A percentile compares a stretch with the other conserved stretches of the same genome.
These are phyloP conservation scores for Pseudocercospora macadamiae DNA, from an alignment of 2,329 filamentous ascomycete genomes.

Conservation along the genomic window DNA sequence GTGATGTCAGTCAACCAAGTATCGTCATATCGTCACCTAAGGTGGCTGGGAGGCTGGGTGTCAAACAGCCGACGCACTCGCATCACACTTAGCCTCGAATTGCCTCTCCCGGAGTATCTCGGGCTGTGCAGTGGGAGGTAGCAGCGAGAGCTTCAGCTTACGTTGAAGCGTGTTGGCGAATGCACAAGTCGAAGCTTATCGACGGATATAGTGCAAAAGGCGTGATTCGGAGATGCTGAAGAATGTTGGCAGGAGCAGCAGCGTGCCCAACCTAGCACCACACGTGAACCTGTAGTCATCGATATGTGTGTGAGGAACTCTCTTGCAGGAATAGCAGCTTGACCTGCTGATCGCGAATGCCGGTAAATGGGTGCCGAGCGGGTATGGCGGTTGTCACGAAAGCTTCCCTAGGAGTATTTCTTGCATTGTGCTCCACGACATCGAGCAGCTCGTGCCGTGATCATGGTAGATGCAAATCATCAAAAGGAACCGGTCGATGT, in stretches of 20 bases:
- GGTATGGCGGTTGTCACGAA: neutral
- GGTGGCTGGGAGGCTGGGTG: neutral
- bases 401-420: neutral
- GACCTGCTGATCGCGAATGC: constrained; percentile 1
- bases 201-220: neutral
- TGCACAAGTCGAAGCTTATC: constrained; percentile 1
- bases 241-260: neutral
- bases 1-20: neutral
- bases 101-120: neutral
- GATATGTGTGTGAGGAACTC: neutral
- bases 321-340: neutral
- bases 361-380: neutral
- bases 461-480: neutral
- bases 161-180: neutral
- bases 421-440: neutral
- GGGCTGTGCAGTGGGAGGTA: neutral
- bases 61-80: neutral
- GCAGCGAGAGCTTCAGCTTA: neutral
- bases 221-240: constrained; percentile 1
- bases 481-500: constrained; percentile 3
- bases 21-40: neutral
- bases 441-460: neutral
- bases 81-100: neutral
- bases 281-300: neutral
- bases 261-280: neutral